Percentiles rank a stretch among this genome's conserved stretches.
phyloP scores from a whole-genome alignment of 129 eudicot species.

The Flaveria ramosissima region DNA sequence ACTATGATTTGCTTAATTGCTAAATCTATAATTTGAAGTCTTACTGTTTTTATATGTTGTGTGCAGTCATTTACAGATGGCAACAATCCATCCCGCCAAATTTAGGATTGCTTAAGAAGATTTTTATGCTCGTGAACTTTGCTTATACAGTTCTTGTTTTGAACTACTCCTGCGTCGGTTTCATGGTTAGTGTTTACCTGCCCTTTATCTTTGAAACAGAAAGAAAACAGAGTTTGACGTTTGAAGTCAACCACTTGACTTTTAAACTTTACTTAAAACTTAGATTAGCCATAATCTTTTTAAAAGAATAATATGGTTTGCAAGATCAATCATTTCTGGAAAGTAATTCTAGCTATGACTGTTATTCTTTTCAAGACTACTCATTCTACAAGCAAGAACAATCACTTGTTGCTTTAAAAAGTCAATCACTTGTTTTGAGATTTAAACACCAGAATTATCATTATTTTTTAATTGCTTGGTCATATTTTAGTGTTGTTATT shows the following conservation, averaged over 20 bases:
- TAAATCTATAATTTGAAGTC: background rate
- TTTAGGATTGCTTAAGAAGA: conserved; percentile 44
- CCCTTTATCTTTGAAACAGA: background rate
- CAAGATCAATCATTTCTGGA: background rate
- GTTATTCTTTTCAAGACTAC: background rate
- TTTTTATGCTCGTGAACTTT: conserved; percentile 55
- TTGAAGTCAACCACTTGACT: conserved; percentile 6
- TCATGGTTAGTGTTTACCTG: conserved; percentile 59
- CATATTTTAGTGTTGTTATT: background rate
- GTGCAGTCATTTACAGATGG: conserved; percentile 84
- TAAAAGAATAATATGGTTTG: background rate
- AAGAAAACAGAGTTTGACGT: conserved; percentile 1
- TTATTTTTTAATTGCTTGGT: background rate
- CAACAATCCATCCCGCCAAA: conserved; percentile 58
- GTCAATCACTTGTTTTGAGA: background rate
- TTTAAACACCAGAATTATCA: background rate
- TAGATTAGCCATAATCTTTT: background rate
- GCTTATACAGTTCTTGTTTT: conserved; percentile 67
- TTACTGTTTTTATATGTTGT: conserved; percentile 8
- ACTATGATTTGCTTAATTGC: background rate
- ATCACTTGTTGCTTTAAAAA: too few relatives aligned
- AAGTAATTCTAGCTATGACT: background rate
- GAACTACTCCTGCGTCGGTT: conserved; percentile 80
- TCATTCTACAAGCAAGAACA: background rate
- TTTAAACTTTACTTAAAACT: background rate